Percentiles rank a stretch among this genome's conserved stretches.
Conservation (phyloP, 164 flowering plant species). For the Liquidambar formosana region DNA sequence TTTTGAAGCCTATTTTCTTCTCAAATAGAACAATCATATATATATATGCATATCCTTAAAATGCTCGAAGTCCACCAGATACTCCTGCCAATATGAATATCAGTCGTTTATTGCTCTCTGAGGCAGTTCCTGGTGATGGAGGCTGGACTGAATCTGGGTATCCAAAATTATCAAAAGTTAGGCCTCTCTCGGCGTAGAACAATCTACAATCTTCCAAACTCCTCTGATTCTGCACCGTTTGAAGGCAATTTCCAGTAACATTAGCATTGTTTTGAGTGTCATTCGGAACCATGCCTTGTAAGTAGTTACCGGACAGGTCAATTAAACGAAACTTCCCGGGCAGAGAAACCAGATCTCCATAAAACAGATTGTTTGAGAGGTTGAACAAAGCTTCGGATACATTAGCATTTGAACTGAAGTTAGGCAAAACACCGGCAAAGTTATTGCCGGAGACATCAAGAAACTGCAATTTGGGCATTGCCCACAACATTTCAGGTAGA, state of each 20-base stretch:
- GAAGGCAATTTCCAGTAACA: slow-evolving; percentile 59
- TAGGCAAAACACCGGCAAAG: slow-evolving; percentile 55
- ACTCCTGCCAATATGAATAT: slow-evolving; percentile 55
- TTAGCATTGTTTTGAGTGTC: slow-evolving; percentile 21
- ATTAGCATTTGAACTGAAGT: slow-evolving; percentile 21
- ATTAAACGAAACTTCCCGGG: slow-evolving; percentile 34
- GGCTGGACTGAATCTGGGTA: slow-evolving; percentile 20
- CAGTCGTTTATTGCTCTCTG: slow-evolving; percentile 32
- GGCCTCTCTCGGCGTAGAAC: slow-evolving; percentile 51
- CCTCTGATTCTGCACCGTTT: slow-evolving; percentile 46
- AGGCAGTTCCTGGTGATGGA: slow-evolving; percentile 14
- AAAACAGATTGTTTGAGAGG: slow-evolving; percentile 64
- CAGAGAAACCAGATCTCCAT: slow-evolving; percentile 45
- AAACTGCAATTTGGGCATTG: slow-evolving; percentile 38
- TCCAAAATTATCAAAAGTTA: slow-evolving; percentile 55
- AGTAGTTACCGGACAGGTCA: slow-evolving; percentile 68
- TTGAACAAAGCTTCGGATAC: slow-evolving; percentile 34
- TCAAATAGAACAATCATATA: too few relatives aligned
- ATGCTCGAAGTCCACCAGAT: slow-evolving; percentile 61
- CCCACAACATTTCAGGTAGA: slow-evolving; percentile 48
- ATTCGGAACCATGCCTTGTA: slow-evolving; percentile 50
- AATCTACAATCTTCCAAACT: slow-evolving; percentile 39
- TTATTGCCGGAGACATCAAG: slow-evolving; percentile 65
- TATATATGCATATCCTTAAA: too few relatives aligned
- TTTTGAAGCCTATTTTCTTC: too few relatives aligned